These are phyloP conservation scores for Paspalum vaginatum DNA, from an alignment of 176 grass and related monocot species.

Conservation along the genomic window DNA sequence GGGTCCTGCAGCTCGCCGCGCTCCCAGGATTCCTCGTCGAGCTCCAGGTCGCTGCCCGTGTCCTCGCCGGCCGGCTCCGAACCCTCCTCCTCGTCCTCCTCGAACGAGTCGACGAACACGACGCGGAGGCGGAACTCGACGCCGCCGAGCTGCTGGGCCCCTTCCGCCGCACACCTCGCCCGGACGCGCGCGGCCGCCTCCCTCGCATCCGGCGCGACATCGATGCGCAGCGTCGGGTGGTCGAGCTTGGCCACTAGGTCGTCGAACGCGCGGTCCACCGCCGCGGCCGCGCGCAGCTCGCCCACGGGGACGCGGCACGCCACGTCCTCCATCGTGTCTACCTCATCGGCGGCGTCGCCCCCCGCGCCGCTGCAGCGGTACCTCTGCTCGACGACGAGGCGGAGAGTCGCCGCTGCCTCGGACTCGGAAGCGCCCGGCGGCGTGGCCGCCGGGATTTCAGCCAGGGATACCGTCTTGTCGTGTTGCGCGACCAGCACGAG, in stretches of 20 bases:
- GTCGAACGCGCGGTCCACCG: constrained; percentile 19
- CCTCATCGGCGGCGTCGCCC: not conserved
- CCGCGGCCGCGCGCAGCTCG: not conserved
- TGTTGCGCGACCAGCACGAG: not conserved
- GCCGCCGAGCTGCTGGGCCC: not conserved
- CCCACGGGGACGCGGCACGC: constrained; percentile 9
- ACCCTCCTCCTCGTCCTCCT: not conserved
- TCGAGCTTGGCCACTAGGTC: not conserved
- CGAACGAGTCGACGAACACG: constrained; percentile 2
- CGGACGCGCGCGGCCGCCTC: constrained; percentile 5
- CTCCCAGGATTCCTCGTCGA: not conserved
- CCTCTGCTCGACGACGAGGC: constrained; percentile 24
- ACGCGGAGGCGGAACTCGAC: constrained; percentile 25
- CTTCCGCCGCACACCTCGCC: not conserved
- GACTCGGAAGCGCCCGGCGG: not conserved
- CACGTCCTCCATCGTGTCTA: constrained; percentile 18
- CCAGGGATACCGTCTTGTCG: constrained; percentile 8
- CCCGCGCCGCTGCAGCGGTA: not conserved
- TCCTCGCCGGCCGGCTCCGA: not conserved
- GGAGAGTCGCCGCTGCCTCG: not conserved
- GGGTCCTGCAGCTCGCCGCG: not conserved
- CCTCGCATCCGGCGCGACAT: not conserved
- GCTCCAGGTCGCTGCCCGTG: constrained; percentile 39
- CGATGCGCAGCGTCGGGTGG: constrained; percentile 18
- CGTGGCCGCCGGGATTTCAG: not conserved